Conservation (phyloP, 805 yeast species). For the Pichia paraexigua region DNA sequence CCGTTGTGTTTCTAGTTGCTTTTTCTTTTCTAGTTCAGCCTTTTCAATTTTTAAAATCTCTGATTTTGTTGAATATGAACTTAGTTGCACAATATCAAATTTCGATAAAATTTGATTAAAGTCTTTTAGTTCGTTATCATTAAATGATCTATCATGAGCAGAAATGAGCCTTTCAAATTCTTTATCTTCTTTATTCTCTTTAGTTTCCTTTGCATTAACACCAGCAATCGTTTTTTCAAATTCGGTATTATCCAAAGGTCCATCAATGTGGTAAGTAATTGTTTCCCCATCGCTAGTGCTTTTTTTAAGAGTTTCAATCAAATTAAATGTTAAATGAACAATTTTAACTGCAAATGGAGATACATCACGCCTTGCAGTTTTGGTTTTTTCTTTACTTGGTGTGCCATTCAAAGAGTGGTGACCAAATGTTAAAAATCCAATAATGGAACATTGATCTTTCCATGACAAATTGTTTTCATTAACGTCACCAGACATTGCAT, state of each 20-base stretch:
- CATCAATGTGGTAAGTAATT: conserved; percentile 14
- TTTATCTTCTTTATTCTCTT: conserved; percentile 12
- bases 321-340: conserved; percentile 14
- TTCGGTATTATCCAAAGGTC: conserved; percentile 7
- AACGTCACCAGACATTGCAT: not conserved
- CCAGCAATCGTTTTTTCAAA: conserved; percentile 5
- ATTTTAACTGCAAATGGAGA: conserved; percentile 29
- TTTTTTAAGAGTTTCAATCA: conserved; percentile 18
- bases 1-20: not conserved
- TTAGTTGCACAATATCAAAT: not conserved
- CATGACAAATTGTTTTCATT: not conserved
- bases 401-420: conserved; percentile 9
- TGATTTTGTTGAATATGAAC: not conserved
- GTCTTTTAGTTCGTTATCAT: not conserved
- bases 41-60: not conserved
- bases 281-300: conserved; percentile 19
- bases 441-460: not conserved
- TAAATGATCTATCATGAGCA: conserved; percentile 9
- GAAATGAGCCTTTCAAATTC: conserved; percentile 8
- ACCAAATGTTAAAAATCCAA: conserved; percentile 1
- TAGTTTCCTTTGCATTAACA: conserved; percentile 9
- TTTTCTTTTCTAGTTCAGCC: not conserved
- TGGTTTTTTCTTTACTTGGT: conserved; percentile 28
- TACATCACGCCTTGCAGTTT: conserved; percentile 43
- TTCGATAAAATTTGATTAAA: conserved; percentile 8